Conservation (phyloP, 2,329 filamentous ascomycete species). For the Pyricularia pennisetigena region DNA sequence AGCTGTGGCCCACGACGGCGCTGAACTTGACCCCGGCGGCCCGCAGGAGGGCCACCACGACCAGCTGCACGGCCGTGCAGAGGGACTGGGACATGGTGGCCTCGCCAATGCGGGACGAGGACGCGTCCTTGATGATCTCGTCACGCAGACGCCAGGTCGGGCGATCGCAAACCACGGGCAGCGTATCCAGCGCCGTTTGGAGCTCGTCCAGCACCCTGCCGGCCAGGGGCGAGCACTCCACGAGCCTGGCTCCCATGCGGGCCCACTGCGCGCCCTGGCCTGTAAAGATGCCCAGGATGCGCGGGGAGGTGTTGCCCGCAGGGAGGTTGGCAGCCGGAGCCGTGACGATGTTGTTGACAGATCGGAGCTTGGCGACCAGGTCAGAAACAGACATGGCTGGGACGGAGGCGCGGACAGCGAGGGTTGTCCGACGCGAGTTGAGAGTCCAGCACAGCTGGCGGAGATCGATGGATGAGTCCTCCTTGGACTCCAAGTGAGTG, state of each 20-base stretch:
- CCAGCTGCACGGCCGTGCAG: slow-evolving; percentile 28
- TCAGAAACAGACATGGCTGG: not conserved
- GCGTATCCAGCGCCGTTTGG: slow-evolving; percentile 8
- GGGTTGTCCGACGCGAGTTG: not conserved
- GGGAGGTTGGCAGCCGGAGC: not conserved
- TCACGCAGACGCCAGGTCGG: slow-evolving; percentile 24
- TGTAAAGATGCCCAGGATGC: slow-evolving; percentile 23
- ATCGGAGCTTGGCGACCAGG: not conserved
- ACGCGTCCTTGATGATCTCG: slow-evolving; percentile 23
- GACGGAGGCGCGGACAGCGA: not conserved
- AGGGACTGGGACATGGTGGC: slow-evolving; percentile 25
- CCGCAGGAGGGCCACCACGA: slow-evolving; percentile 26
- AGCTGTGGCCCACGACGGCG: slow-evolving; percentile 30
- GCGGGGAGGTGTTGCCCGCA: slow-evolving; percentile 14
- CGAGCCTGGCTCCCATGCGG: slow-evolving; percentile 27
- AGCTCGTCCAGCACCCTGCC: slow-evolving; percentile 20
- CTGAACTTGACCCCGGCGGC: slow-evolving; percentile 19
- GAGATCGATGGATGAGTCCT: not conserved
- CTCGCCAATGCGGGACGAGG: slow-evolving; percentile 22
- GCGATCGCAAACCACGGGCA: slow-evolving; percentile 11
- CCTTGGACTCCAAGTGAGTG: not conserved
- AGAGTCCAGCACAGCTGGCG: not conserved
- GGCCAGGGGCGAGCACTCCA: slow-evolving; percentile 20
- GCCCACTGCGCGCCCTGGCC: slow-evolving; percentile 33
- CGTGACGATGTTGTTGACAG: too few species aligned